Percentiles rank a stretch among this genome's conserved stretches.
Conservation (phyloP, 2,329 filamentous ascomycete genomes). For the Colletotrichum scovillei region DNA sequence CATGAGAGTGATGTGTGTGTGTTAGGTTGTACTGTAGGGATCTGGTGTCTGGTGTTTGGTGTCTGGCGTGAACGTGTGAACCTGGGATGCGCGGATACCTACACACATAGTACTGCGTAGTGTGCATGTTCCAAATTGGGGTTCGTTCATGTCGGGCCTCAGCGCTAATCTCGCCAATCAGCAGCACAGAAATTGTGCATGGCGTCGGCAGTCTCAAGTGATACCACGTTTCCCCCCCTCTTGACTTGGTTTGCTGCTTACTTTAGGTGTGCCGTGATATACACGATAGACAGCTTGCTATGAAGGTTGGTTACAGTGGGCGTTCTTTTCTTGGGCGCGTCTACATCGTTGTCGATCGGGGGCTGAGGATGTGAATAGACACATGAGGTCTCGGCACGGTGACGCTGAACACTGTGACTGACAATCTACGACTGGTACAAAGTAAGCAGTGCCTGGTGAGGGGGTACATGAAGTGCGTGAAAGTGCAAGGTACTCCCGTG, state of each 20-base stretch:
- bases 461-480: neutral
- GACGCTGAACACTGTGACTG: neutral
- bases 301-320: neutral
- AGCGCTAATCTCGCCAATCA: slow-evolving; percentile 28
- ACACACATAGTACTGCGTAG: too few relatives aligned
- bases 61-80: neutral
- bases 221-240: slow-evolving; percentile 6
- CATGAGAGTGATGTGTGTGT: neutral
- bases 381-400: neutral
- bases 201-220: slow-evolving; percentile 3
- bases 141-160: neutral
- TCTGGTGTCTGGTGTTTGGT: neutral
- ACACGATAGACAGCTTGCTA: neutral
- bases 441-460: too few relatives aligned
- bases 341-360: neutral
- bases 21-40: neutral
- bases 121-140: neutral
- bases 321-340: neutral
- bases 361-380: neutral
- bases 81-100: neutral
- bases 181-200: slow-evolving; percentile 11
- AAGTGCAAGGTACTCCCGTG: slow-evolving; percentile 19
- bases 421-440: neutral
- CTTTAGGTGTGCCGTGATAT: neutral
- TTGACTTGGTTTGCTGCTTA: neutral